A percentile compares a stretch with the other conserved stretches of the same genome.
Evolutionary conservation across 768 basidiomycete species (phyloP).

Genomic region (Rhizopogon vesiculosus): DNA sequence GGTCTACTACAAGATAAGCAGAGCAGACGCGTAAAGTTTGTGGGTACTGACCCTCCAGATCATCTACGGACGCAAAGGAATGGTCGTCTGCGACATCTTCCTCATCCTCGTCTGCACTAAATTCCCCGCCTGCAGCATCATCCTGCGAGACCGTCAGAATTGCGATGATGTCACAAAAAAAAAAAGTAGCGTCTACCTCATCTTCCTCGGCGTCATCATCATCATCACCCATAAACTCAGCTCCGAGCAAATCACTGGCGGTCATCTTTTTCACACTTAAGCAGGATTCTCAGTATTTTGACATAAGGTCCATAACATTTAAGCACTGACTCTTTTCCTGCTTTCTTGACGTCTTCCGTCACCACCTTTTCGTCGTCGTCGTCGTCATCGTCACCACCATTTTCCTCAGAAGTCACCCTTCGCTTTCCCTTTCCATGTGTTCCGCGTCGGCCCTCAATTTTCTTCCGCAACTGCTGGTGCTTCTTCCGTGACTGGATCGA

Average conservation of each 20-base stretch:
- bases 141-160: constrained; percentile 5
- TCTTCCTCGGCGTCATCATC: constrained; percentile 27
- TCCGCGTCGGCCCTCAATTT: constrained; percentile 57
- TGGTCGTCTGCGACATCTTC: constrained; percentile 47
- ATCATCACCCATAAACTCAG: constrained; percentile 64
- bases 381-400: constrained; percentile 27
- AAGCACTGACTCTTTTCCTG: constrained; percentile 4
- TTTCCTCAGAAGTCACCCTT: constrained; percentile 20
- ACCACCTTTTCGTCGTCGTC: constrained; percentile 13
- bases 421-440: constrained; percentile 34
- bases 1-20: constrained; percentile 38
- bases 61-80: constrained; percentile 77
- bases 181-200: constrained; percentile 25
- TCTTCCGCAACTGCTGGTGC: constrained; percentile 70
- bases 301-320: neutral
- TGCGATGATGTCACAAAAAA: neutral
- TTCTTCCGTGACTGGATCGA: constrained; percentile 82
- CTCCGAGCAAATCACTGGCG: constrained; percentile 74
- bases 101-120: constrained; percentile 37
- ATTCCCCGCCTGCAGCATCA: constrained; percentile 27
- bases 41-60: constrained; percentile 52
- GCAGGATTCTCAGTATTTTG: neutral
- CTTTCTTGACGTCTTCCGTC: neutral
- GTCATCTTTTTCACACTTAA: constrained; percentile 43
- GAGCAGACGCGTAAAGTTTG: neutral